phyloP scores from a whole-genome alignment of 2,329 filamentous ascomycete species.

The Hansfordia pulvinata region DNA sequence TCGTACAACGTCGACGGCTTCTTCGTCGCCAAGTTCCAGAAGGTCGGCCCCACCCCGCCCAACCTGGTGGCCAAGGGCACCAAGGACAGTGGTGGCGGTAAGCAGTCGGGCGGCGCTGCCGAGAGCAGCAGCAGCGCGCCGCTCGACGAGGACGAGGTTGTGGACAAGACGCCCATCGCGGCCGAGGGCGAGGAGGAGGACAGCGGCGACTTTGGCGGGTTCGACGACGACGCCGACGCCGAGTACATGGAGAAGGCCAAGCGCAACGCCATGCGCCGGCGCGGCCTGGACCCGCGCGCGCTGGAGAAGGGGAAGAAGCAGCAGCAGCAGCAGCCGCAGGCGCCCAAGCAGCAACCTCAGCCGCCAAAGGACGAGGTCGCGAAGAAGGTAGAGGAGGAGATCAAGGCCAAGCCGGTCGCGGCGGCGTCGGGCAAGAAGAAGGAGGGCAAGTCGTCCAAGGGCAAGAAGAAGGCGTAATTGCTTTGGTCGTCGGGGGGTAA shows the following conservation, averaged over 20 bases:
- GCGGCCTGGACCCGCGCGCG: slow-evolving; percentile 59
- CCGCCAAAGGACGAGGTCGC: slow-evolving; percentile 5
- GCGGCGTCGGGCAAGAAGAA: slow-evolving; percentile 9
- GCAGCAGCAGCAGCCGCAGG: slow-evolving; percentile 11
- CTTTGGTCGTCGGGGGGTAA: too few species aligned
- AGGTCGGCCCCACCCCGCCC: slow-evolving; percentile 63
- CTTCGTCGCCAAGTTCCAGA: slow-evolving; percentile 96
- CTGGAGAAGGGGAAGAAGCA: slow-evolving; percentile 26
- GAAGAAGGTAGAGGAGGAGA: slow-evolving; percentile 6
- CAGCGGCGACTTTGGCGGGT: slow-evolving; percentile 58
- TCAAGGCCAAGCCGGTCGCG: slow-evolving; percentile 12
- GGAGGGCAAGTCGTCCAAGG: too few species aligned
- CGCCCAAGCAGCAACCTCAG: slow-evolving; percentile 1
- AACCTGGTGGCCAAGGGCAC: too few species aligned
- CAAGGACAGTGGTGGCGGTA: slow-evolving; percentile 12
- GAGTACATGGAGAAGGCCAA: slow-evolving; percentile 62
- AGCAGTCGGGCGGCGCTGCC: slow-evolving; percentile 4
- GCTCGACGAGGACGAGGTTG: slow-evolving; percentile 26
- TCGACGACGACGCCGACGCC: slow-evolving; percentile 60
- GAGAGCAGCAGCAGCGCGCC: slow-evolving; percentile 11
- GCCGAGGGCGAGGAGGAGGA: slow-evolving; percentile 28
- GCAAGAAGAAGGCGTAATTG: too few species aligned
- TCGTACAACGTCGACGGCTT: slow-evolving; percentile 95
- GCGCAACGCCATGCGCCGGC: slow-evolving; percentile 58
- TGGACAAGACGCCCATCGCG: slow-evolving; percentile 58